Base-by-base conservation (phyloP, 306 rosid species). In the peach (Prunus persica) region DNA sequence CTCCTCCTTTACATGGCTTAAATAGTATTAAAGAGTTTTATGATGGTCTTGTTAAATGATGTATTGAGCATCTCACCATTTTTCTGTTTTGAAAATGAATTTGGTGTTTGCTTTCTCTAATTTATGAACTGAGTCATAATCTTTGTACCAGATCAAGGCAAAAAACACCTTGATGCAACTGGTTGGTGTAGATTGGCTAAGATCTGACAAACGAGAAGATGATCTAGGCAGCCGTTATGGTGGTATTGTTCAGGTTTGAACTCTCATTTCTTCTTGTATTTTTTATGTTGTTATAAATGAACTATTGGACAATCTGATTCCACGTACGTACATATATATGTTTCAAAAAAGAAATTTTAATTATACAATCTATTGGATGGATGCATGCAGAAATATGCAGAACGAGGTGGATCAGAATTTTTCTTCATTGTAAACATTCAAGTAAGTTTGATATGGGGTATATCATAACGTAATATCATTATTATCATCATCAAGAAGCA, bases 161-260 rank as follows among this genome's bases (percentile, higher is more conserved):
- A 83, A 81, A 38, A 80, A 81, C 66, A 87, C 93, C 28, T 67
- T 86, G 80, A 91, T 88, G 96, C 87, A 88, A 82, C 16, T 93
- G 87, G 93, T 90, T 41, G 96, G 98, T 61, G 92, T 86, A 58
- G 98, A 93, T 79, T 93, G 98, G 97, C 87, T 91, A 22, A 65
- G 79, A 76, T 87, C 94, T 10, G 83, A 86, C 76, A 67, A 50
- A 54, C 85, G 90, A 85, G 96, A 87, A 87, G 97, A 90, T 72
- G 64, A 90, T 84, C 89, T 93, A 38, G 84, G 96, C 75, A 71
- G 90, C 76, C 96, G 94, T 43, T 86, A 79, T 11, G 81, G 82
- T 50, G 75, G 96, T 81, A 90, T 93, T 50, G 91, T 88, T 80
- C 96, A 91, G 90, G 98, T 93, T 73, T 60, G 80, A 67, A 32